Base-by-base conservation (phyloP, 2,329 filamentous ascomycete species). In the Penicillium sp. region DNA sequence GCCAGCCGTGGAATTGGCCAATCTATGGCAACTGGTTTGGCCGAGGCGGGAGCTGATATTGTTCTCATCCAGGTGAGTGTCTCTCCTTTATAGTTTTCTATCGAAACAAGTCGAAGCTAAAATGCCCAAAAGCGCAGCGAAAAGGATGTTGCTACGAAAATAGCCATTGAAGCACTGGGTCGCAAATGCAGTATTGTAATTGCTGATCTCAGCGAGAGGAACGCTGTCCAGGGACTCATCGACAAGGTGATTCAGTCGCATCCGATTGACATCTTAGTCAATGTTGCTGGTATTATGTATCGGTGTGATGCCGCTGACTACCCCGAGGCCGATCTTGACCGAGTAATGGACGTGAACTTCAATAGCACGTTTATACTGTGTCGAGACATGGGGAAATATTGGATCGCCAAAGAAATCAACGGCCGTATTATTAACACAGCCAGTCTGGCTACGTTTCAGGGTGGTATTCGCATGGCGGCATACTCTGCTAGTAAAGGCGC, bases 1-100 rank as follows among this genome's bases (percentile, higher is more conserved):
- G 64, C 63, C 7, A 69, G 63, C 26, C 61, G 66, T 48, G 69
- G 68, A 2, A 70, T 71, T 46, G 69, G 68, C 5, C 62, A 63
- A 38, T 63, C 66, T 3, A 70, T 69, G 65, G 64, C 66, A 7
- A 56, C 70, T 38, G 67, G 63, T 4, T 60, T 71, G 23, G 69
- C 69, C 6, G 68, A 71, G 59, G 68, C 67, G 3, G 67, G 68
- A 33, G 69, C 69, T 30, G 65, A 69, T 57, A 64, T 71, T 46
- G 64, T 70, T 23, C 45, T 64, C 18, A 49, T 62, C 14, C 61
- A 58, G 55, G 63, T 63, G 40, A 47, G 18, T 8, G 16, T 7
- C 4, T n/a, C n/a, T n/a, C n/a, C n/a, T n/a, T n/a, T 18, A 28
- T 23, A 47, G 16, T 42, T 38, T 45, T 14, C n/a, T 20, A 23